Evolutionary conservation across 805 yeast genomes (phyloP).

Genomic region (Nakazawaea ishiwadae): DNA sequence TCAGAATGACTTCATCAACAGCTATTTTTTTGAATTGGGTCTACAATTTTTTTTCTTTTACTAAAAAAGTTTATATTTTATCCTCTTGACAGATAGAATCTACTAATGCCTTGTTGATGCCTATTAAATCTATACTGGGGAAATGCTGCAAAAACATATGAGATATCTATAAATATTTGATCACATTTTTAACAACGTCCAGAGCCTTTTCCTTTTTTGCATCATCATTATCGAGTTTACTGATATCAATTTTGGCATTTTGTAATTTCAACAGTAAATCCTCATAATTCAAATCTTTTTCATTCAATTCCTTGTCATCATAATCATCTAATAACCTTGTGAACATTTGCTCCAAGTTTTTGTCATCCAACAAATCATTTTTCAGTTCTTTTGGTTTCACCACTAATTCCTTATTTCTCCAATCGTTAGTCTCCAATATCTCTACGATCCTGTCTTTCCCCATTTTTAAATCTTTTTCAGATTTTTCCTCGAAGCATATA

Average conservation of each 20-base stretch:
- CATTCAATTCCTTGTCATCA: slow-evolving; percentile 8
- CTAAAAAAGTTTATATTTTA: too few relatives aligned
- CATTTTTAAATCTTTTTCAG: slow-evolving; percentile 22
- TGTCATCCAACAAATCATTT: background rate
- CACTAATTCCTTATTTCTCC: slow-evolving; percentile 27
- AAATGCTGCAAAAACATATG: too few relatives aligned
- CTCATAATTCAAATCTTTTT: slow-evolving; percentile 23
- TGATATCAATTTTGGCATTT: slow-evolving; percentile 29
- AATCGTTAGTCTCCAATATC: slow-evolving; percentile 37
- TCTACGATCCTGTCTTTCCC: slow-evolving; percentile 38
- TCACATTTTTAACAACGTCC: slow-evolving; percentile 32
- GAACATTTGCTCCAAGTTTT: slow-evolving; percentile 4
- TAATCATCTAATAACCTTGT: slow-evolving; percentile 10
- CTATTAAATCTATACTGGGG: too few relatives aligned
- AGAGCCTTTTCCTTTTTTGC: slow-evolving; percentile 31
- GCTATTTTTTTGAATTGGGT: too few relatives aligned
- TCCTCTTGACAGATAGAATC: too few relatives aligned
- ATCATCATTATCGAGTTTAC: slow-evolving; percentile 18
- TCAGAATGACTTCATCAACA: too few relatives aligned
- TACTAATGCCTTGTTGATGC: background rate
- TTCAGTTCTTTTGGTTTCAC: background rate
- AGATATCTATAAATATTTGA: slow-evolving; percentile 28
- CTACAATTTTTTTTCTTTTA: too few relatives aligned
- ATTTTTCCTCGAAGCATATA: slow-evolving; percentile 13
- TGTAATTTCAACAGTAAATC: slow-evolving; percentile 28